A percentile compares a stretch with the other conserved stretches of the same genome.
Conservation (phyloP, 2,329 filamentous ascomycete species). For the Scleromitrula shiraiana region DNA sequence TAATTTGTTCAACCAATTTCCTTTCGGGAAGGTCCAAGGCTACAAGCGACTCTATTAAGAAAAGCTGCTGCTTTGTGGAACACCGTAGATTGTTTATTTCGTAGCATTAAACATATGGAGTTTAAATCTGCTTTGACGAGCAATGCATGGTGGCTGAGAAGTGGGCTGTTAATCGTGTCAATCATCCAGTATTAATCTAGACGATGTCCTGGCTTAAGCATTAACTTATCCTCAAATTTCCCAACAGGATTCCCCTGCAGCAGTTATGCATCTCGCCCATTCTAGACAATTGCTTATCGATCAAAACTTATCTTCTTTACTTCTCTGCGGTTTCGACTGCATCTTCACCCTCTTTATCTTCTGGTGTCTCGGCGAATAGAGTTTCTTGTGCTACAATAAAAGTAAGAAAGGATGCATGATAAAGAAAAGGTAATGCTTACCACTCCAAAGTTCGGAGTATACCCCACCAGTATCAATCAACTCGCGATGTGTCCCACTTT, state of each 20-base stretch:
- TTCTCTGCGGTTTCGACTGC: conserved; percentile 12
- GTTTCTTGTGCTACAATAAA: conserved; percentile 50
- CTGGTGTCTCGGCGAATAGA: conserved; percentile 37
- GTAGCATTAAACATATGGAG: not conserved
- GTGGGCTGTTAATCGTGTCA: too few species aligned
- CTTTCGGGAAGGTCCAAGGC: not conserved
- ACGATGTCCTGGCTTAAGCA: too few species aligned
- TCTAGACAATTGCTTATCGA: conserved; percentile 3
- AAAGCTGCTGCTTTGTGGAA: not conserved
- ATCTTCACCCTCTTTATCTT: conserved; percentile 36
- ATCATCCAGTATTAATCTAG: not conserved
- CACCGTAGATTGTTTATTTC: not conserved
- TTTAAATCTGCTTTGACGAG: not conserved
- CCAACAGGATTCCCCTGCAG: conserved; percentile 1
- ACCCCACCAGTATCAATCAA: conserved; percentile 71
- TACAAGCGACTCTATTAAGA: too few species aligned
- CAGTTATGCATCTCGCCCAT: not conserved
- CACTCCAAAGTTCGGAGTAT: conserved; percentile 86
- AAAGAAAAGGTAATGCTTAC: conserved; percentile 39
- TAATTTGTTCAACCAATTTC: conserved; percentile 3
- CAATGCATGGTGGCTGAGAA: not conserved
- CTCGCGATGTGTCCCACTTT: conserved; percentile 80
- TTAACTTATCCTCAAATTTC: too few species aligned
- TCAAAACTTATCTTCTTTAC: conserved; percentile 2
- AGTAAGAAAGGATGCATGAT: conserved; percentile 12